These are phyloP conservation scores for Penicillium samsonianum DNA, from an alignment of 495 filamentous ascomycete species.

Conservation along the genomic window DNA sequence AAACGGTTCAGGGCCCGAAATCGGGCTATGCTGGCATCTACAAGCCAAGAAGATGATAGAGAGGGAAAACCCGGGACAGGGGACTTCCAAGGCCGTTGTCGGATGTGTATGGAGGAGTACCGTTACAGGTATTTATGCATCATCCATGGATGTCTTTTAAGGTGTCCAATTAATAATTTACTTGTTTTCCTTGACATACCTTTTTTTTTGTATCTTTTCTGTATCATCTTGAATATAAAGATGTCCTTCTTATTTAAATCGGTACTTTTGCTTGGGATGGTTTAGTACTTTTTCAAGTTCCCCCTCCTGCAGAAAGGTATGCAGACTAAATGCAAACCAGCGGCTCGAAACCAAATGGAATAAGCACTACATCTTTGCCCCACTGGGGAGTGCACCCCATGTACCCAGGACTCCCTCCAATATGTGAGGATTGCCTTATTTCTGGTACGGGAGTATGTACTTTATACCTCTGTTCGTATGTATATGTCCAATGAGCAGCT, in stretches of 20 bases:
- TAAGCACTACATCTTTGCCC: slow-evolving; percentile 25
- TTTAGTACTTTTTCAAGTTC: background rate
- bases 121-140: slow-evolving; percentile 2
- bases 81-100: slow-evolving; percentile 44
- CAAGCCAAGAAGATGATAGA: background rate
- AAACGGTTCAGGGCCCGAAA: slow-evolving; percentile 32
- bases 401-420: slow-evolving; percentile 13
- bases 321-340: slow-evolving; percentile 6
- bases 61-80: slow-evolving; percentile 22
- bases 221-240: background rate
- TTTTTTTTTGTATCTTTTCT: background rate
- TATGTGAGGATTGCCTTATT: slow-evolving; percentile 2
- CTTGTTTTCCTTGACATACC: no score
- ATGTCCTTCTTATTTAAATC: no score
- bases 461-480: background rate
- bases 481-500: background rate
- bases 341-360: slow-evolving; percentile 17
- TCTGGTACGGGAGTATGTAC: background rate
- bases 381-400: slow-evolving; percentile 16
- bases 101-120: slow-evolving; percentile 19
- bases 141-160: background rate
- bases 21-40: slow-evolving; percentile 25
- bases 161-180: background rate
- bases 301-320: background rate
- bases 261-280: background rate